phyloP scores from a whole-genome alignment of 257 asterid genomes.

The Plantago major region DNA sequence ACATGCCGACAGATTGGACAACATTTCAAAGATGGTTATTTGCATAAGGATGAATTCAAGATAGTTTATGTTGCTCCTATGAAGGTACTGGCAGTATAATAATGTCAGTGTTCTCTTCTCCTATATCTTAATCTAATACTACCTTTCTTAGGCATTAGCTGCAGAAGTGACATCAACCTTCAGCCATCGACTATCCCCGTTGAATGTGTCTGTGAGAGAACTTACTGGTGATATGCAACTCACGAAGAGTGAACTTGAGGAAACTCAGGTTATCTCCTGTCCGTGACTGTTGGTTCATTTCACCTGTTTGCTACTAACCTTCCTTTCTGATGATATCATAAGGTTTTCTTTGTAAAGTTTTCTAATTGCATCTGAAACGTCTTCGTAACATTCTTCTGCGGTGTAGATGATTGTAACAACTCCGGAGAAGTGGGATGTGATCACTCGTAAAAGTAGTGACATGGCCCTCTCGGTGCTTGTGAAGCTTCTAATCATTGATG shows the following conservation, averaged over 20 bases:
- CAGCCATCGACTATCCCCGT: conserved; percentile 81
- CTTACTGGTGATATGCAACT: conserved; percentile 99
- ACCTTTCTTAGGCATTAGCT: conserved; percentile 73
- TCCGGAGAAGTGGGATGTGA: conserved; percentile 99
- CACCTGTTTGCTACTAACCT: background rate
- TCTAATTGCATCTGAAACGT: conserved; percentile 6
- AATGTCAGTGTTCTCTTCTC: conserved; percentile 7
- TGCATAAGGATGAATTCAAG: conserved; percentile 96
- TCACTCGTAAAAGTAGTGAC: conserved; percentile 98
- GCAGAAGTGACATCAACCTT: conserved; percentile 97
- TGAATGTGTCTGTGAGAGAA: conserved; percentile 82
- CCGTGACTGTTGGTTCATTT: conserved; percentile 16
- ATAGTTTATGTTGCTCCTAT: conserved; percentile 99
- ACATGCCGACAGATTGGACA: conserved; percentile 56
- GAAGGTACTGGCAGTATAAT: conserved; percentile 52
- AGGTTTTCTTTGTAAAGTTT: conserved; percentile 18
- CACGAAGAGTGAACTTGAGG: conserved; percentile 83
- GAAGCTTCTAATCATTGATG: conserved; percentile 96
- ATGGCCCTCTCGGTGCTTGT: conserved; percentile 97
- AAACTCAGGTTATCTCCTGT: conserved; percentile 67
- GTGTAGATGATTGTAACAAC: conserved; percentile 97
- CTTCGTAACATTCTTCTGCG: conserved; percentile 16
- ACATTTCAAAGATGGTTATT: conserved; percentile 90
- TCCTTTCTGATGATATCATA: conserved; percentile 8
- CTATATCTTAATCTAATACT: conserved; percentile 18